Conservation (phyloP, 2,329 filamentous ascomycete genomes). For the Ascochyta fabae region DNA sequence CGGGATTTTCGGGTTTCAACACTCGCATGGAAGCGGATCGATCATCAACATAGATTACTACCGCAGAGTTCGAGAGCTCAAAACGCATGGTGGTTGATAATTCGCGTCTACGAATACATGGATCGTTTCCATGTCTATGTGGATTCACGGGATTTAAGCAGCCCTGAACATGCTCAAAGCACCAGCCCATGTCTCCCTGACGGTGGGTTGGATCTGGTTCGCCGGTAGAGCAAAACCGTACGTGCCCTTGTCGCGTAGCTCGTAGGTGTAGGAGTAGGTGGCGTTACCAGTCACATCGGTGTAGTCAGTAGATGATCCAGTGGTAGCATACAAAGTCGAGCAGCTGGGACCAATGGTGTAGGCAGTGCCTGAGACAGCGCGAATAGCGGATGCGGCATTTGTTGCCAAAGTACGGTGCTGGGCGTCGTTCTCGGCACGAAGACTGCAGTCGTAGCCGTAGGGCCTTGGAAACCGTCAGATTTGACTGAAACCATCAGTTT, state of each 20-base stretch:
- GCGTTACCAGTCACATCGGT: conserved; percentile 51
- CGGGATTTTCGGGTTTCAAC: no score
- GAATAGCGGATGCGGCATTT: conserved; percentile 59
- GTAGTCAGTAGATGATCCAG: conserved; percentile 54
- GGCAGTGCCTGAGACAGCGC: conserved; percentile 58
- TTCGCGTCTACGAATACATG: background rate
- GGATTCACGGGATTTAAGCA: conserved; percentile 13
- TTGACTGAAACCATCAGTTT: background rate
- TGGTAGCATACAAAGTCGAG: conserved; percentile 65
- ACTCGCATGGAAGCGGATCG: no score
- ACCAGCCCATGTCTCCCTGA: conserved; percentile 56
- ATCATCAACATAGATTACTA: no score
- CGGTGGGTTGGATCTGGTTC: conserved; percentile 57
- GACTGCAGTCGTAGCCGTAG: conserved; percentile 65
- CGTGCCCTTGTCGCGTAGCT: conserved; percentile 56
- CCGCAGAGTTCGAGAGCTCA: no score
- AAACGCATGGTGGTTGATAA: background rate
- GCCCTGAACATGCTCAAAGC: conserved; percentile 38
- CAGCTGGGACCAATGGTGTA: conserved; percentile 60
- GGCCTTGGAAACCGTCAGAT: conserved; percentile 50
- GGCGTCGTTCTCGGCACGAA: conserved; percentile 55
- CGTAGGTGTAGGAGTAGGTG: conserved; percentile 56
- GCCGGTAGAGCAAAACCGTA: conserved; percentile 58
- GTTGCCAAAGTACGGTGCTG: conserved; percentile 59
- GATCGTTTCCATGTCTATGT: background rate